These are phyloP conservation scores for Calcarisporium arbuscula DNA, from an alignment of 2,329 filamentous ascomycete genomes.

Conservation along the genomic window DNA sequence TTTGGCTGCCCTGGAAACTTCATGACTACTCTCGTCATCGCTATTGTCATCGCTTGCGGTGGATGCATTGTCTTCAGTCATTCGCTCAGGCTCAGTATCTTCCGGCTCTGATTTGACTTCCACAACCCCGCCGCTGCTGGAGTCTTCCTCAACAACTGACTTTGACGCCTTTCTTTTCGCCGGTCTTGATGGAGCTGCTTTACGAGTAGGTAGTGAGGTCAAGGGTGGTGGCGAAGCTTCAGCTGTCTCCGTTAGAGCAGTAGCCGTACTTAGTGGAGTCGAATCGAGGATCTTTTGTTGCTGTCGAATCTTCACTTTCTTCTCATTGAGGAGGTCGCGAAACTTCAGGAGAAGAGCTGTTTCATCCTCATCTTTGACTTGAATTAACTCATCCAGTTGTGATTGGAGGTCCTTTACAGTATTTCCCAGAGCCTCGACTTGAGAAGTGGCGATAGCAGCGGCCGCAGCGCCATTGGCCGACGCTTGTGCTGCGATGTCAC, in stretches of 20 bases:
- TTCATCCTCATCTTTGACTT: slow-evolving; percentile 62
- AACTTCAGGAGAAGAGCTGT: slow-evolving; percentile 63
- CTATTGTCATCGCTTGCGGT: slow-evolving; percentile 37
- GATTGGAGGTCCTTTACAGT: slow-evolving; percentile 52
- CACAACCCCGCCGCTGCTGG: slow-evolving; percentile 47
- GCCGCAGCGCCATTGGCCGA: slow-evolving; percentile 38
- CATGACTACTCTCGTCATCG: slow-evolving; percentile 22
- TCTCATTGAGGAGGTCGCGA: slow-evolving; percentile 64
- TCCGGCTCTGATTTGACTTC: slow-evolving; percentile 26
- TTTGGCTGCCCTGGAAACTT: not conserved
- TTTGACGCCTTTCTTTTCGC: slow-evolving; percentile 43
- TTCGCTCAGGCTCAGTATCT: slow-evolving; percentile 33
- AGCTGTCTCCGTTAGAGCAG: slow-evolving; percentile 17
- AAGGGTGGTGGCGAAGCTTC: slow-evolving; percentile 8
- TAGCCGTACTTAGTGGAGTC: slow-evolving; percentile 31
- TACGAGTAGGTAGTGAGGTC: slow-evolving; percentile 18
- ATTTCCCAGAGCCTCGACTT: slow-evolving; percentile 43
- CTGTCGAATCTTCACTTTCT: slow-evolving; percentile 73
- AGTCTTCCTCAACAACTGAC: slow-evolving; percentile 34
- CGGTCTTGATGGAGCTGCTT: slow-evolving; percentile 30
- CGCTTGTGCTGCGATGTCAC: slow-evolving; percentile 48
- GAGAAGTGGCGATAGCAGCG: slow-evolving; percentile 33
- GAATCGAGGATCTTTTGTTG: slow-evolving; percentile 56
- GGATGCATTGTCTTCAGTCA: slow-evolving; percentile 29
- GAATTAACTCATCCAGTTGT: slow-evolving; percentile 60